Evolutionary conservation across 2,329 filamentous ascomycete species (phyloP).

Genomic region (Aspergillus quadricinctus): DNA sequence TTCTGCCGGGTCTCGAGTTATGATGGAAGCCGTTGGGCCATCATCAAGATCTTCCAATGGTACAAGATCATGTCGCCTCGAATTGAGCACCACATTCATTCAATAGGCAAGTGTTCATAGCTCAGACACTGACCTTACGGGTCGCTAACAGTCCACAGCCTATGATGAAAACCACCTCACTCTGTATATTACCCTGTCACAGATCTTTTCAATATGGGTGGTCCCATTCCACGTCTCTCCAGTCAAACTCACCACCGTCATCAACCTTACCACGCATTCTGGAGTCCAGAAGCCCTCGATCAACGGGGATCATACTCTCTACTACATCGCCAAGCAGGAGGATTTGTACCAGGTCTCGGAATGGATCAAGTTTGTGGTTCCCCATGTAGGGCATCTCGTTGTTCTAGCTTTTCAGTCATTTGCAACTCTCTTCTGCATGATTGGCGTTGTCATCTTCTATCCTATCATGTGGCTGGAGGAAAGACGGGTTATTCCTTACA

Average conservation of each 20-base stretch:
- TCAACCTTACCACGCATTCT: constrained; percentile 54
- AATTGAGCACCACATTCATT: constrained; percentile 64
- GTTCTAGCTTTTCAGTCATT: constrained; percentile 62
- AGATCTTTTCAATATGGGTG: constrained; percentile 73
- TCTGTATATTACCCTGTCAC: constrained; percentile 70
- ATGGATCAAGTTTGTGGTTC: constrained; percentile 66
- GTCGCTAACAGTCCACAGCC: constrained; percentile 43
- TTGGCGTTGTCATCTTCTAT: constrained; percentile 51
- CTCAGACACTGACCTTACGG: background rate
- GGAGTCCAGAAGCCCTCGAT: constrained; percentile 11
- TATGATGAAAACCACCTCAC: constrained; percentile 62
- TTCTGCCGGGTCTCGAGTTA: constrained; percentile 65
- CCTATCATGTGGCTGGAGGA: constrained; percentile 52
- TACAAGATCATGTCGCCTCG: constrained; percentile 77
- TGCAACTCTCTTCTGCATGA: constrained; percentile 60
- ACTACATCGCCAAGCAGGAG: constrained; percentile 72
- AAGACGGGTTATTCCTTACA: constrained; percentile 23
- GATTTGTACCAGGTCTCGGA: constrained; percentile 78
- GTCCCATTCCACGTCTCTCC: constrained; percentile 69
- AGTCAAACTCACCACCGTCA: constrained; percentile 64
- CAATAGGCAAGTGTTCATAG: constrained; percentile 45
- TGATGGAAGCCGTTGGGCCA: constrained; percentile 60
- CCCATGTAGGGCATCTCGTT: constrained; percentile 54
- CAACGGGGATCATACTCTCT: constrained; percentile 42
- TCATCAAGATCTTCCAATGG: constrained; percentile 71